Conservation (phyloP, 192 early-diverging fungal genomes). For the Rhizoclosmatium globosum region DNA sequence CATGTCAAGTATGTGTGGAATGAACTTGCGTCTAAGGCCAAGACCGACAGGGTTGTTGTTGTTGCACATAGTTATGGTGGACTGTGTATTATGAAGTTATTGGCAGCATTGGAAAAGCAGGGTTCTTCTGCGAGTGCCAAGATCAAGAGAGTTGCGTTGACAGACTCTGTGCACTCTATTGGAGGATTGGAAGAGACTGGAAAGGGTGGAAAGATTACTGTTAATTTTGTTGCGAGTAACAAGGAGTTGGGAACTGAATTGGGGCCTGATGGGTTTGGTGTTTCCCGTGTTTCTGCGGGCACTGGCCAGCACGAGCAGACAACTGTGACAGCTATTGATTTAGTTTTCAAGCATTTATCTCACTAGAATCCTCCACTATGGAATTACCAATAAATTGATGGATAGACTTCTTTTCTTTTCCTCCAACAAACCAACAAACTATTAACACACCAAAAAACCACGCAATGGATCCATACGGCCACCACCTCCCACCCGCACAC, state of each 20-base stretch:
- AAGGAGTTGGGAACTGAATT: neutral
- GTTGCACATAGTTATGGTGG: slow-evolving; percentile 38
- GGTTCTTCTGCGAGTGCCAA: neutral
- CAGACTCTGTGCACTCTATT: slow-evolving; percentile 31
- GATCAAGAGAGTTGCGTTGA: slow-evolving; percentile 28
- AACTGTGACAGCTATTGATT: slow-evolving; percentile 5
- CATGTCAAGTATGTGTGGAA: slow-evolving; percentile 32
- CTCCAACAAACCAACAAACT: neutral
- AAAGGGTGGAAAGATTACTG: neutral
- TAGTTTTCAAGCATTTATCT: neutral
- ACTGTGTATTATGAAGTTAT: slow-evolving; percentile 8
- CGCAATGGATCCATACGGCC: neutral
- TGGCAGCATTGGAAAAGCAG: neutral
- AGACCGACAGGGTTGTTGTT: neutral
- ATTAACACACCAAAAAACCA: too few species aligned
- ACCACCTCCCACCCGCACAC: neutral
- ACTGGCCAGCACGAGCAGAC: slow-evolving; percentile 33
- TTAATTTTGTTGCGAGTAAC: slow-evolving; percentile 23
- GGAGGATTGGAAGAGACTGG: neutral
- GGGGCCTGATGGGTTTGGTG: slow-evolving; percentile 10
- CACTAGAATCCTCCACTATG: neutral
- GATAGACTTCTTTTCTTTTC: neutral
- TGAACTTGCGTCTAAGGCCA: neutral
- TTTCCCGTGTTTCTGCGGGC: slow-evolving; percentile 13
- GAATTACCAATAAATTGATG: too few species aligned